These are phyloP conservation scores for Phyllachora maydis DNA, from an alignment of 2,329 filamentous ascomycete species.

Conservation along the genomic window DNA sequence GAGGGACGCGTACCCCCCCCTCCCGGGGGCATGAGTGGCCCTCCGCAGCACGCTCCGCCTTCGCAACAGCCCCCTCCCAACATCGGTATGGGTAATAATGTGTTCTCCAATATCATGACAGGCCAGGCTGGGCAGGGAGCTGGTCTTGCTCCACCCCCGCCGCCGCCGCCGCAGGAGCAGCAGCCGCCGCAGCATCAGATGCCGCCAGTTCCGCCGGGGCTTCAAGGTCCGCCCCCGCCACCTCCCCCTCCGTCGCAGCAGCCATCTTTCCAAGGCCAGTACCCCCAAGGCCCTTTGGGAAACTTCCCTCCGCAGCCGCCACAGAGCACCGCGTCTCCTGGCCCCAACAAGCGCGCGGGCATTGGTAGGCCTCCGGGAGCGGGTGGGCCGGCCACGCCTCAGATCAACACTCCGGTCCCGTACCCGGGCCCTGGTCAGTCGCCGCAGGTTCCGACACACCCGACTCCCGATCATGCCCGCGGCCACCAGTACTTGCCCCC, in stretches of 20 bases:
- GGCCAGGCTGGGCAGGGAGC: slow-evolving; percentile 65
- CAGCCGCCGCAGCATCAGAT: slow-evolving; percentile 36
- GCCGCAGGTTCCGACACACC: slow-evolving; percentile 63
- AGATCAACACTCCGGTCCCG: slow-evolving; percentile 73
- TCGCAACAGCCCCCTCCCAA: slow-evolving; percentile 73
- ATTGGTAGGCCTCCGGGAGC: slow-evolving; percentile 40
- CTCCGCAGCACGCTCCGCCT: slow-evolving; percentile 56
- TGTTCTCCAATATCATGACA: slow-evolving; percentile 93
- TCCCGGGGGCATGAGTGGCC: slow-evolving; percentile 39
- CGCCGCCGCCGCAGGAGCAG: slow-evolving; percentile 36
- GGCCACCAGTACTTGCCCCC: slow-evolving; percentile 14
- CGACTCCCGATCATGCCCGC: slow-evolving; percentile 46
- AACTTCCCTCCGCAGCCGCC: slow-evolving; percentile 71
- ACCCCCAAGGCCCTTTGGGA: slow-evolving; percentile 35
- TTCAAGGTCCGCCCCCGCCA: slow-evolving; percentile 34
- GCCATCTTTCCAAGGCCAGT: slow-evolving; percentile 53
- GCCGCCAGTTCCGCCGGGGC: slow-evolving; percentile 55
- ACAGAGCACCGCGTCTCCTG: slow-evolving; percentile 70
- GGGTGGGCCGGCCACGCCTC: slow-evolving; percentile 64
- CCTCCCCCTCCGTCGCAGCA: slow-evolving; percentile 41
- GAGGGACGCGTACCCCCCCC: slow-evolving; percentile 43
- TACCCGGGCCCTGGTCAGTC: slow-evolving; percentile 70
- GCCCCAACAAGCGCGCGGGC: slow-evolving; percentile 52
- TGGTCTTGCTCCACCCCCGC: slow-evolving; percentile 65
- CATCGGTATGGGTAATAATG: slow-evolving; percentile 75